A percentile compares a stretch with the other conserved stretches of the same genome.
Conservation (phyloP, 371 early-diverging fungal species). For the Catenaria anguillulae region DNA sequence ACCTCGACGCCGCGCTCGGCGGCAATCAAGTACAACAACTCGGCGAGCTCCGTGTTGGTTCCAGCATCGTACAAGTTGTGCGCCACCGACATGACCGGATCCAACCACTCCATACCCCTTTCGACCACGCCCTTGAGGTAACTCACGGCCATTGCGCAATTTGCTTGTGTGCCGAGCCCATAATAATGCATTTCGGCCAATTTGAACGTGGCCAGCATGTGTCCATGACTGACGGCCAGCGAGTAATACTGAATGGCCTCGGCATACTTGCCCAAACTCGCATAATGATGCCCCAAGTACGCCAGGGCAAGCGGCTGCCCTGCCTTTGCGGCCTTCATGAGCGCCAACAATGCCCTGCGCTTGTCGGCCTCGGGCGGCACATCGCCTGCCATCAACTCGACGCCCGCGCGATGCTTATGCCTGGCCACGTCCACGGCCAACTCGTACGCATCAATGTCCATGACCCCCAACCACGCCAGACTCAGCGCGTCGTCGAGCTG, state of each 20-base stretch:
- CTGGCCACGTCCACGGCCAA: neutral
- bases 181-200: conserved; percentile 46
- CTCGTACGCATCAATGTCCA: neutral
- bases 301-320: conserved; percentile 31
- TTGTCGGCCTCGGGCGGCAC: conserved; percentile 9
- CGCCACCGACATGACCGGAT: conserved; percentile 44
- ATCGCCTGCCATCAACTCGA: too few relatives aligned
- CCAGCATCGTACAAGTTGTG: conserved; percentile 36
- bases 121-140: conserved; percentile 69
- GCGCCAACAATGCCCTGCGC: conserved; percentile 19
- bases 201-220: conserved; percentile 57
- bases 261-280: conserved; percentile 1
- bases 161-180: conserved; percentile 23
- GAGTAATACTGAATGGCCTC: conserved; percentile 18
- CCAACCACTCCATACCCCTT: conserved; percentile 58
- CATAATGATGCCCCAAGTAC: conserved; percentile 10
- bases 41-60: conserved; percentile 34
- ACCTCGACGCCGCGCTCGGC: conserved; percentile 74
- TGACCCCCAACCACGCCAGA: conserved; percentile 48
- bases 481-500: conserved; percentile 42
- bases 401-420: neutral
- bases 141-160: conserved; percentile 40
- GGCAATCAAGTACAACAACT: conserved; percentile 54
- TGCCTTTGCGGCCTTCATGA: conserved; percentile 33
- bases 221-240: conserved; percentile 33